phyloP scores from a whole-genome alignment of 306 rosid genomes.

The Canavalia gladiata region DNA sequence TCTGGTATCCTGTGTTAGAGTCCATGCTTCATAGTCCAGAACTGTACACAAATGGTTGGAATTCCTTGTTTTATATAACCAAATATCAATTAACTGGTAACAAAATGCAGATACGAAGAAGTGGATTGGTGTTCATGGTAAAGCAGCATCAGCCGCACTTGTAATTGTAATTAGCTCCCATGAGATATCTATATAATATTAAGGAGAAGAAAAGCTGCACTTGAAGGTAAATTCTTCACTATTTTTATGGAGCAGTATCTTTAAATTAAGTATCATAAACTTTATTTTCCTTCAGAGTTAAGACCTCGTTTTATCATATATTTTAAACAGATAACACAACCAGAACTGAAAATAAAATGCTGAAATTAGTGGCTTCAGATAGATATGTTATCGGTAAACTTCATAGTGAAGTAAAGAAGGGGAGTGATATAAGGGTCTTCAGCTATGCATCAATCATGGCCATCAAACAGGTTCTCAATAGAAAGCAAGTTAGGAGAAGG shows the following conservation, averaged over 20 bases:
- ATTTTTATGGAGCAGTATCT: background rate
- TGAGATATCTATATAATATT: too few relatives aligned
- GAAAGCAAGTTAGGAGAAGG: slow-evolving; percentile 35
- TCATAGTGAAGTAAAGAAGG: slow-evolving; percentile 22
- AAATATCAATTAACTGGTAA: background rate
- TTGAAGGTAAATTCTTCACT: background rate
- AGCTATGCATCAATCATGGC: slow-evolving; percentile 34
- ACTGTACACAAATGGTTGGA: background rate
- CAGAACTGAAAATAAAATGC: background rate
- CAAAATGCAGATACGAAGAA: too few relatives aligned
- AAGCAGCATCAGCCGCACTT: background rate
- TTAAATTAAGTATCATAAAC: background rate
- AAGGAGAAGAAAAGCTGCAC: too few relatives aligned
- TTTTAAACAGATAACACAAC: background rate
- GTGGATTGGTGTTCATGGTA: background rate
- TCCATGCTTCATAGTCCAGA: background rate
- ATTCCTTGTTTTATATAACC: background rate
- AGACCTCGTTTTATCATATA: background rate
- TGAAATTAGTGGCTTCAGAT: background rate
- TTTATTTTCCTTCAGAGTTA: background rate
- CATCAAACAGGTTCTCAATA: slow-evolving; percentile 11
- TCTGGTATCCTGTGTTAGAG: too few relatives aligned
- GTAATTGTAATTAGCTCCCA: background rate
- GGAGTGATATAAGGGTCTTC: slow-evolving; percentile 20
- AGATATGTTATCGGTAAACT: background rate